Base-by-base conservation (phyloP, 768 basidiomycete species). In the Lanmaoa rubissima region DNA sequence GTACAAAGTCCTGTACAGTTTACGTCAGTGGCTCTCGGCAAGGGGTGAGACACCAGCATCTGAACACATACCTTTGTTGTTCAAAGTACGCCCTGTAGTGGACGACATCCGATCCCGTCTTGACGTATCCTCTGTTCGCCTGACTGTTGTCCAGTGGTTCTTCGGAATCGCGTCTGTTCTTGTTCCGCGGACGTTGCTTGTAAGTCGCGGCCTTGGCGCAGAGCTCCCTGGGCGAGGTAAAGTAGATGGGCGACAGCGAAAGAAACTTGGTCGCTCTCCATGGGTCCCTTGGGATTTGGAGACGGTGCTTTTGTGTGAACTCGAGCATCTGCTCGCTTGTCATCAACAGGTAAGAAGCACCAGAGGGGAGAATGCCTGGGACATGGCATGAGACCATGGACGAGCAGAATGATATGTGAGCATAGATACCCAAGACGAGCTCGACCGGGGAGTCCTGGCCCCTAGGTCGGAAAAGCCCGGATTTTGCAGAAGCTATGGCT, bases 241-340 rank as follows among this genome's bases (percentile, higher is more conserved):
- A 83, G 42, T 70, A 64, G 35, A 82, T 79, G 1, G 81, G 81
- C 0, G 82, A 82, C 9, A 83, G 59, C 0, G 80, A 82, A 28
- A 74, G 69, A 53, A 79, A 81, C 10, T 74, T 61, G 5, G 50
- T 52, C 5, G 68, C 55, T 7, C 7, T 43, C 57, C 65, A 59
- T 0, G 62, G 42, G 0, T 44, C 51, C 32, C 64, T 65, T 39
- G 60, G 65, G 24, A 53, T 28, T 3, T 2, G 32, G n/a, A 65
- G 59, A 5, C 53, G 58, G 17, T 71, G 54, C 34, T 35, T 60
- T 44, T 13, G 63, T 5, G 63, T 59, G 58, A 65, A 73, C 21
- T 36, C 38, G 34, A 39, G 58, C 63, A 62, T 62, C 52, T 79
- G 76, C 35, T 69, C 66, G 13, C 54, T 55, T 8, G 74, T 70